phyloP scores from a whole-genome alignment of 2,329 filamentous ascomycete species.

The Xylariaceae sp. region DNA sequence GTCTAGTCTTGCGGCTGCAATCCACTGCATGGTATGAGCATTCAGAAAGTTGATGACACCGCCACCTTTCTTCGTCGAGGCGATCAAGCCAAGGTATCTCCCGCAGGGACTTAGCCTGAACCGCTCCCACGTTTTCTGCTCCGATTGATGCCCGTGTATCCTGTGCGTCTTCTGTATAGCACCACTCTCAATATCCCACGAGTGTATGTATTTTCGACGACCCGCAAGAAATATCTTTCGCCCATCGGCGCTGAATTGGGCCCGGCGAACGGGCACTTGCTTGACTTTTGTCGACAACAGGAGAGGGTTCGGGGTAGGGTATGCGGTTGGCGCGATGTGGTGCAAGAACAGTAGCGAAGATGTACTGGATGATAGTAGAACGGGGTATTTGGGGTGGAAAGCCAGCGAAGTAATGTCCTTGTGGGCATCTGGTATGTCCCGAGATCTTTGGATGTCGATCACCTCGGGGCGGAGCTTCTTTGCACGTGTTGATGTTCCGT shows the following conservation, averaged over 20 bases:
- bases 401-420: constrained; percentile 75
- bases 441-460: constrained; percentile 81
- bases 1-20: constrained; percentile 74
- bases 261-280: constrained; percentile 75
- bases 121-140: constrained; percentile 85
- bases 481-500: constrained; percentile 48
- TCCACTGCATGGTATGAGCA: constrained; percentile 78
- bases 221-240: constrained; percentile 84
- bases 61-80: constrained; percentile 75
- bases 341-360: constrained; percentile 84
- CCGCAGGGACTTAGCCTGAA: constrained; percentile 87
- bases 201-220: constrained; percentile 85
- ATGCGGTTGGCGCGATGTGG: constrained; percentile 72
- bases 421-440: constrained; percentile 76
- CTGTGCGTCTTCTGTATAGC: constrained; percentile 75
- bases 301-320: constrained; percentile 76
- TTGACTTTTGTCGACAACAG: constrained; percentile 85
- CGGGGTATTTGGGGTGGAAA: constrained; percentile 84
- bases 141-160: constrained; percentile 67
- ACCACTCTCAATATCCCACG: constrained; percentile 82
- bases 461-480: constrained; percentile 78
- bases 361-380: constrained; percentile 83
- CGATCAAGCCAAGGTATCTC: constrained; percentile 75
- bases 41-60: constrained; percentile 83
- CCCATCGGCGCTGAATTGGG: constrained; percentile 68